Evolutionary conservation across 2,329 filamentous ascomycete genomes (phyloP).

Genomic region (Phialemonium atrogriseum): DNA sequence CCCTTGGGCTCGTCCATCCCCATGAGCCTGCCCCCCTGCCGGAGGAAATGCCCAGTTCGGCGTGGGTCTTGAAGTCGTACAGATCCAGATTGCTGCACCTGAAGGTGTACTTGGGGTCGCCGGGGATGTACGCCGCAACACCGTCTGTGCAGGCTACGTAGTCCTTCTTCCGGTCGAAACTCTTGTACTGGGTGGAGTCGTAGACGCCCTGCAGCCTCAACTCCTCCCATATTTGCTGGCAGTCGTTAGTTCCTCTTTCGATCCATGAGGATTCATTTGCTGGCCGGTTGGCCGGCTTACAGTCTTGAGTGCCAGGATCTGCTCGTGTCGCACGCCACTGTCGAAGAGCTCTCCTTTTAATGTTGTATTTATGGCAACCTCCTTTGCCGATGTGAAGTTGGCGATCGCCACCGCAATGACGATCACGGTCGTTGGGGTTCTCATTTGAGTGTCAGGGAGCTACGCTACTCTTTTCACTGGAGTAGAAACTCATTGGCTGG

Average conservation of each 20-base stretch:
- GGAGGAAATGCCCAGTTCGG: slow-evolving; percentile 36
- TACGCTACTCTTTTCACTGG: too few species aligned
- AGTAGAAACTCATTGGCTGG: too few species aligned
- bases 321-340: slow-evolving; percentile 8
- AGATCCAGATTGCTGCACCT: slow-evolving; percentile 42
- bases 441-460: too few species aligned
- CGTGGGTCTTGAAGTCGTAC: slow-evolving; percentile 47
- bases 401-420: slow-evolving; percentile 7
- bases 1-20: slow-evolving; percentile 39
- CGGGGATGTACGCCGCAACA: slow-evolving; percentile 32
- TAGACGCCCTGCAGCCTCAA: slow-evolving; percentile 7
- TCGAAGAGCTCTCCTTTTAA: slow-evolving; percentile 10
- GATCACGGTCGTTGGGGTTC: too few species aligned
- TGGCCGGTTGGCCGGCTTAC: too few species aligned
- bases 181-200: slow-evolving; percentile 10
- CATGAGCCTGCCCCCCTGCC: slow-evolving; percentile 29
- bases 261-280: not conserved
- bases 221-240: slow-evolving; percentile 10
- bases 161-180: slow-evolving; percentile 8
- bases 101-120: slow-evolving; percentile 39
- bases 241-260: not conserved
- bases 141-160: slow-evolving; percentile 30
- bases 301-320: slow-evolving; percentile 12
- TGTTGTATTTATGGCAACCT: slow-evolving; percentile 9
- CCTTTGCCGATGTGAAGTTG: slow-evolving; percentile 7